Evolutionary conservation across 2,329 filamentous ascomycete genomes (phyloP), one percentile per base, ranked within the genome.

Genomic region (Colletotrichum musicola): DNA sequence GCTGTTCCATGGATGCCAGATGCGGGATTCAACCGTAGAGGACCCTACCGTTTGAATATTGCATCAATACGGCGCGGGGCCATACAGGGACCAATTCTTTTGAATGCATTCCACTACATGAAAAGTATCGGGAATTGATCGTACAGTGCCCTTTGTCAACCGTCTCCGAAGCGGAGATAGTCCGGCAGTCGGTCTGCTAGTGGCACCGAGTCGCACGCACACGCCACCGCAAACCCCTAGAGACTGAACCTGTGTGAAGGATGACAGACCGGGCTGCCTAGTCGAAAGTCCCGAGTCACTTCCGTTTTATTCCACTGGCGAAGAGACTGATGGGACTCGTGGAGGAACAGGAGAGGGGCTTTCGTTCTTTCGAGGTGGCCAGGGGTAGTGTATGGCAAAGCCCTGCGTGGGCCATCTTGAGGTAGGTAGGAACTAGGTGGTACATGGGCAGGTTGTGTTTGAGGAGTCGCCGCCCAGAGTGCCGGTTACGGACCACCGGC

Each of bases 101-200:
- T 35, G 30, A 9, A 35, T 10, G 7, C 30, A 7, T 35, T 9
- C 10, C 7, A 35, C 30, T 9, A 10, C 7, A 35, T 10, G 7
- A 35, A 9, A 42, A n/a, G 40, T n/a, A 42, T 42, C 40, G 16
- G 40, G 40, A 42, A 14, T 42, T 42, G 40, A 5, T 14, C 5
- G 40, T 42, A 42, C 40, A 14, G 30, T 35, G 30, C 6, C 47
- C 12, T 25, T 22, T 22, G 6, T 12, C 14, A 16, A n/a, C 55
- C 30, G 6, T 20, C 47, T 10, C 16, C 44, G 35, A 18, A 35
- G 50, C 59, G 64, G 64, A 63, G 51, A 40, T 57, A 30, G 38
- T 20, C 64, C 51, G 64, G 62, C 30, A 67, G 64, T 67, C 59
- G 51, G 51, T 57, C 30, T 58, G 16, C 25, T 40, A 47, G 20